Evolutionary conservation across 2,329 filamentous ascomycete species (phyloP).

Genomic region (Metarhizium humberi): DNA sequence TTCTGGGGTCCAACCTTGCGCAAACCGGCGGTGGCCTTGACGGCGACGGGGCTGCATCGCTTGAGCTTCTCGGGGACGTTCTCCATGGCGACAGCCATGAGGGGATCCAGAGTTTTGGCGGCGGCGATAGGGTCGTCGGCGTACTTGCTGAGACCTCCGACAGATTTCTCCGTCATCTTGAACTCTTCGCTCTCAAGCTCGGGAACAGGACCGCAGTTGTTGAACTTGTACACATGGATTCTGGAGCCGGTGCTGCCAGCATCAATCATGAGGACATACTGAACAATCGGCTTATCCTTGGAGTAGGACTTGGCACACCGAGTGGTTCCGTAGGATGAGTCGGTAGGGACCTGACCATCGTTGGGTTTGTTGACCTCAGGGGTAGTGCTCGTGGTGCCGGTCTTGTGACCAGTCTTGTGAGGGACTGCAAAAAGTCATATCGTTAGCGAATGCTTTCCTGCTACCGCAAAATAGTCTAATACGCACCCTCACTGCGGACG

Average conservation of each 20-base stretch:
- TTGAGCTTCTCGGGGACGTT: slow-evolving; percentile 83
- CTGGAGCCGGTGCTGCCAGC: slow-evolving; percentile 95
- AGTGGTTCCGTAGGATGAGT: slow-evolving; percentile 56
- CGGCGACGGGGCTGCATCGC: slow-evolving; percentile 87
- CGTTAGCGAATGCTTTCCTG: background rate
- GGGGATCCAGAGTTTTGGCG: slow-evolving; percentile 77
- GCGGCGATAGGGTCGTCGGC: slow-evolving; percentile 77
- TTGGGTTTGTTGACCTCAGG: slow-evolving; percentile 2
- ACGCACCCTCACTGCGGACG: slow-evolving; percentile 37
- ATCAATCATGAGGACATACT: slow-evolving; percentile 98
- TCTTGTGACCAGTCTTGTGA: slow-evolving; percentile 4
- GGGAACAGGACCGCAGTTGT: slow-evolving; percentile 93
- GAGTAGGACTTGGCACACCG: slow-evolving; percentile 79
- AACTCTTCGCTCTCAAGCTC: slow-evolving; percentile 91
- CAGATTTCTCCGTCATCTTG: slow-evolving; percentile 81
- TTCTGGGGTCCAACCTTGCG: slow-evolving; percentile 75
- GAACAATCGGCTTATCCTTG: slow-evolving; percentile 84
- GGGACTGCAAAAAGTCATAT: background rate
- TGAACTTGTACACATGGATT: slow-evolving; percentile 98
- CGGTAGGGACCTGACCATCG: slow-evolving; percentile 44
- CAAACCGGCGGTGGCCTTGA: slow-evolving; percentile 93
- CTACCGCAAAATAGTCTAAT: background rate
- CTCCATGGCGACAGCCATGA: slow-evolving; percentile 79
- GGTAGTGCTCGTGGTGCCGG: background rate
- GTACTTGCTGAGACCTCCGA: slow-evolving; percentile 81